These are phyloP conservation scores for Mortierella sp. DNA, from an alignment of 371 early-diverging fungal species.

Conservation along the genomic window DNA sequence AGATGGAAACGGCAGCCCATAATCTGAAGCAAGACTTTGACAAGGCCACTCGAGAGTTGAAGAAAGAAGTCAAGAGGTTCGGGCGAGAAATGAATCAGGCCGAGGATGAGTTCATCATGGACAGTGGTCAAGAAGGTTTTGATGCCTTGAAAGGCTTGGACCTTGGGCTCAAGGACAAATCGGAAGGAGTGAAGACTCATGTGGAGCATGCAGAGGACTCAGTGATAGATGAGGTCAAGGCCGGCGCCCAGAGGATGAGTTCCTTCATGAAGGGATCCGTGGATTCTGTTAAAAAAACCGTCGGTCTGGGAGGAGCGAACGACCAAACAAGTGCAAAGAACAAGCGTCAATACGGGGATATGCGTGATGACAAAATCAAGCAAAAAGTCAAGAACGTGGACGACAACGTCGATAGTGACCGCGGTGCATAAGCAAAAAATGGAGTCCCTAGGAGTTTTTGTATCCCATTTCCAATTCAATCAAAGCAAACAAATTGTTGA, in stretches of 20 bases:
- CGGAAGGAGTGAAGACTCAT: neutral
- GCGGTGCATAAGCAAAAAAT: constrained; percentile 18
- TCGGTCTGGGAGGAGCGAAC: neutral
- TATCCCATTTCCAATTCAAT: too few species aligned
- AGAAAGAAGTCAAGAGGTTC: constrained; percentile 3
- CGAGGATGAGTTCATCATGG: neutral
- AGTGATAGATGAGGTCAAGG: constrained; percentile 9
- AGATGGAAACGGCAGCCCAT: neutral
- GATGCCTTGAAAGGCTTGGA: neutral
- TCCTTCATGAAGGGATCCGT: constrained; percentile 9
- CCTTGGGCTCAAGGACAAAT: too few species aligned
- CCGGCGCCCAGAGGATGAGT: constrained; percentile 2
- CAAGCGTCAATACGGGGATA: neutral
- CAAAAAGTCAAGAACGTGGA: constrained; percentile 19
- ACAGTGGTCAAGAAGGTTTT: neutral
- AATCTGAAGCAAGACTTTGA: constrained; percentile 1
- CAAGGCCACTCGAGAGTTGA: neutral
- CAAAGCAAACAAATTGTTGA: too few species aligned
- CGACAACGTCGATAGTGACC: constrained; percentile 17
- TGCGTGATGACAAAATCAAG: constrained; percentile 14
- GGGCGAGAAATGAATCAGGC: constrained; percentile 1
- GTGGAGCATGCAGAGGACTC: constrained; percentile 2
- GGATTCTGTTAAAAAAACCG: constrained; percentile 24
- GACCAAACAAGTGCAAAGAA: neutral
- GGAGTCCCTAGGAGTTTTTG: too few species aligned